phyloP scores from a whole-genome alignment of 352 stramenopile genomes.

The Discostella stelligera region DNA sequence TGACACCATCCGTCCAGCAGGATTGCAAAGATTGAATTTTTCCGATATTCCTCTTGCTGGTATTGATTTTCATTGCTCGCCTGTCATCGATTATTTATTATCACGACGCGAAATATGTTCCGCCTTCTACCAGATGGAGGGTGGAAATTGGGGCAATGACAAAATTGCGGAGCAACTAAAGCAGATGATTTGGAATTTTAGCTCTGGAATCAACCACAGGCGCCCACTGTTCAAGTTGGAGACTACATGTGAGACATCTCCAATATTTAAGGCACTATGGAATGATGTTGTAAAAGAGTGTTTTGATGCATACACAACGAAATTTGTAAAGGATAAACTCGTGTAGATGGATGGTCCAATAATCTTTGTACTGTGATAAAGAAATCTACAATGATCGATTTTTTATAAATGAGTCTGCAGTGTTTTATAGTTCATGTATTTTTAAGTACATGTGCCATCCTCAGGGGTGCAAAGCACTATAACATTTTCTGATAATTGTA shows the following conservation, averaged over 20 bases:
- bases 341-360: not conserved
- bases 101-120: conserved; percentile 11
- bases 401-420: conserved; percentile 3
- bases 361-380: no score
- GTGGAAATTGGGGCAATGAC: conserved; percentile 15
- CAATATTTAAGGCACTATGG: conserved; percentile 31
- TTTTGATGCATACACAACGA: conserved; percentile 40
- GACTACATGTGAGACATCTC: conserved; percentile 10
- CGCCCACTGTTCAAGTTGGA: conserved; percentile 1
- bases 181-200: conserved; percentile 70
- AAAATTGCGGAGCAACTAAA: conserved; percentile 58
- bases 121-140: conserved; percentile 14
- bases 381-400: not conserved
- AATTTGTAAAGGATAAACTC: conserved; percentile 42
- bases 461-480: not conserved
- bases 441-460: not conserved
- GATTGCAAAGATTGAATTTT: conserved; percentile 43
- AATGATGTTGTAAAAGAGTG: conserved; percentile 38
- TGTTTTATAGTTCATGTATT: conserved; percentile 6
- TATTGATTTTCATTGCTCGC: conserved; percentile 80
- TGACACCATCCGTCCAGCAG: conserved; percentile 17
- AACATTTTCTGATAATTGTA: no score
- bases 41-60: conserved; percentile 61
- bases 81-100: conserved; percentile 63
- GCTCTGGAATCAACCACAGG: conserved; percentile 68